Base-by-base conservation (phyloP, 2,329 filamentous ascomycete genomes). In the Camptophora hylomeconis region DNA sequence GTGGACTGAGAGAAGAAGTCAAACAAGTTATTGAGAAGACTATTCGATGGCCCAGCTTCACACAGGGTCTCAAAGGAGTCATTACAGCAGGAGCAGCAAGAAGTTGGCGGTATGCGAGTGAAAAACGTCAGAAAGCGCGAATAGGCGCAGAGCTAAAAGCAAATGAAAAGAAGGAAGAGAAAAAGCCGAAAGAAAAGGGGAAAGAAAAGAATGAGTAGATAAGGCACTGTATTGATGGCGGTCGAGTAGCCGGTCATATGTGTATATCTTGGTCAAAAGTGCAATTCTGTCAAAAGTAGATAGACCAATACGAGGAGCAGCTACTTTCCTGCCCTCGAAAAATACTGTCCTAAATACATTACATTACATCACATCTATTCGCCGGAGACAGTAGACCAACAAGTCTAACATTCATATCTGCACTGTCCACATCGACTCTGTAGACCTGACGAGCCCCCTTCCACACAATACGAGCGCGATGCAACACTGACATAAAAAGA, bases 41-140 rank as follows among this genome's bases (percentile, higher is more conserved):
- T 0, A 82, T 95, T 45, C 71, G 73, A 32, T 95, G 89, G 89
- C 86, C 89, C 1, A 89, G 83, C 46, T 83, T 81, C 2, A 75
- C 75, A 4, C 87, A 98, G 56, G 89, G 75, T 30, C 50, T 87
- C 38, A 98, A 98, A 58, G 76, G 84, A 2, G 52, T 80, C 2
- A 53, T 94, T 24, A 95, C 84, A 2, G 75, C 80, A 0, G 92
- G 89, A 0, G 51, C 80, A 10, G 49, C 61, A 5, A 71, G 75
- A 45, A 77, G 76, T 5, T 67, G 69, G 60, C 69, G 75, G 38
- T 98, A 98, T 51, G 46, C 92, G 31, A 63, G 67, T 23, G 89
- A 95, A 52, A 98, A 98, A 65, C 61, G 75, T 36, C 60, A 60
- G 38, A 54, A 53, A 29, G 45, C 46, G 15, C 45, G 49, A 27